phyloP scores from a whole-genome alignment of 2,329 filamentous ascomycete genomes.

The Ceratocystis alfenasii region DNA sequence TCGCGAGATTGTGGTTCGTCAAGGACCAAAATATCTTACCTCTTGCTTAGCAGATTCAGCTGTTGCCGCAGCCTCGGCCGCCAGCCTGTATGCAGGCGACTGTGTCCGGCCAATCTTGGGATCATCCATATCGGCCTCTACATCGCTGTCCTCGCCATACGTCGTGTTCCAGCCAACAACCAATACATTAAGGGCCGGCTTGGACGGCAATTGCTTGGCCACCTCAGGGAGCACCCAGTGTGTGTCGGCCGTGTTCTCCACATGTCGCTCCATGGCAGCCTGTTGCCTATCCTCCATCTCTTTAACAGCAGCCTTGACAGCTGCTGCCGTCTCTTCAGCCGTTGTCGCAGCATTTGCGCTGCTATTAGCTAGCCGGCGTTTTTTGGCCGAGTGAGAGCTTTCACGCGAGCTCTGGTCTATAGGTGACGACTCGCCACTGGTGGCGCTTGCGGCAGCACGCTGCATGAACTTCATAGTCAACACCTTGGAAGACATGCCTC shows the following conservation, averaged over 20 bases:
- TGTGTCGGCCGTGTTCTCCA: slow-evolving; percentile 53
- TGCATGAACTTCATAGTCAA: slow-evolving; percentile 98
- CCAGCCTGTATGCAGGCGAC: slow-evolving; percentile 28
- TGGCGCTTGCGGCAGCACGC: slow-evolving; percentile 50
- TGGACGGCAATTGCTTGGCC: slow-evolving; percentile 27
- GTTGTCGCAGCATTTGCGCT: slow-evolving; percentile 28
- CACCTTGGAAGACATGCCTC: slow-evolving; percentile 70
- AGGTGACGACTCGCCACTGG: slow-evolving; percentile 32
- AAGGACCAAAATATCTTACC: slow-evolving; percentile 25
- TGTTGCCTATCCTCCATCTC: slow-evolving; percentile 55
- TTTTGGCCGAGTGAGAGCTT: slow-evolving; percentile 45
- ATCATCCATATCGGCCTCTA: slow-evolving; percentile 30
- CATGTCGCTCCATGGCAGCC: slow-evolving; percentile 48
- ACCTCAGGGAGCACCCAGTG: slow-evolving; percentile 59
- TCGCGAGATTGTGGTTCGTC: background rate
- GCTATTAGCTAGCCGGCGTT: slow-evolving; percentile 40
- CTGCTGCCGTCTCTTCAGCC: slow-evolving; percentile 30
- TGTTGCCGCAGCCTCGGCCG: slow-evolving; percentile 11
- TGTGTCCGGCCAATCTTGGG: slow-evolving; percentile 29
- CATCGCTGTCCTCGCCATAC: slow-evolving; percentile 30
- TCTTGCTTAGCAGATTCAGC: slow-evolving; percentile 23
- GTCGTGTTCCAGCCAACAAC: slow-evolving; percentile 44
- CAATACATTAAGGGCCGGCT: slow-evolving; percentile 43
- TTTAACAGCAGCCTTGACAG: slow-evolving; percentile 51
- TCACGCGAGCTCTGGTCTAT: slow-evolving; percentile 30